Evolutionary conservation across 1,284 basidiomycete species (phyloP), one percentile per base, ranked within the genome.

Genomic region (Coniferiporia weirii): DNA sequence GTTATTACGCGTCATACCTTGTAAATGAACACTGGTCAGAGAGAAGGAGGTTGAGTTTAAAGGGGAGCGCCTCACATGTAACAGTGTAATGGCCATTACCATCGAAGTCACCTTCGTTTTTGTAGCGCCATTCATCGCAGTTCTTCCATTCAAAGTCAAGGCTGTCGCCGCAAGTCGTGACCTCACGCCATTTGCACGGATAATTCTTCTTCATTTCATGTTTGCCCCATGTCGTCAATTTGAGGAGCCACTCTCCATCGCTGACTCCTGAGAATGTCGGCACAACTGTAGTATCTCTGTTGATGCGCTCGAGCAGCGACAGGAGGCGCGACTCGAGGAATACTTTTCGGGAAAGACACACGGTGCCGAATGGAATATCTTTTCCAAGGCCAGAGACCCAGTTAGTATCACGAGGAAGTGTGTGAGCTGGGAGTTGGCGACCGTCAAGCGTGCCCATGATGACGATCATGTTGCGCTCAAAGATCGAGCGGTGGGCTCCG

Each of bases 241-340:
- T 61, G 40, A 71, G 60, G 27, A 66, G 61, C 64, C 69, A 68
- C 34, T 64, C 65, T 20, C 66, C 68, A 56, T 66, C 65, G 19
- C 67, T 54, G 36, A 68, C 64, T 43, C 68, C 68, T 17, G 66
- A 61, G 54, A 69, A 69, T 20, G 62, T 55, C 15, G 71, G 68
- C 15, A 73, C 65, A 54, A 73, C 61, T 17, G 72, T 72, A 9
- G 70, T 73, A 45, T 64, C 57, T 2, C 65, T 65, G 60, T 73
- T 73, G 61, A 73, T 57, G 35, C 59, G 59, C 17, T 67, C 60
- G 22, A 73, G 66, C n/a, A 67, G 59, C 27, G 49, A 50, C 34
- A 72, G 65, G 5, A 73, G 63, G 49, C 66, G 64, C 47, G 66
- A 64, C 38, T 72, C 67, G 52, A 72, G 66, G 68, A 73, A 73